A percentile compares a stretch with the other conserved stretches of the same genome.
Evolutionary conservation across 495 filamentous ascomycete species (phyloP).

Genomic region (Pyrenula massariospora): DNA sequence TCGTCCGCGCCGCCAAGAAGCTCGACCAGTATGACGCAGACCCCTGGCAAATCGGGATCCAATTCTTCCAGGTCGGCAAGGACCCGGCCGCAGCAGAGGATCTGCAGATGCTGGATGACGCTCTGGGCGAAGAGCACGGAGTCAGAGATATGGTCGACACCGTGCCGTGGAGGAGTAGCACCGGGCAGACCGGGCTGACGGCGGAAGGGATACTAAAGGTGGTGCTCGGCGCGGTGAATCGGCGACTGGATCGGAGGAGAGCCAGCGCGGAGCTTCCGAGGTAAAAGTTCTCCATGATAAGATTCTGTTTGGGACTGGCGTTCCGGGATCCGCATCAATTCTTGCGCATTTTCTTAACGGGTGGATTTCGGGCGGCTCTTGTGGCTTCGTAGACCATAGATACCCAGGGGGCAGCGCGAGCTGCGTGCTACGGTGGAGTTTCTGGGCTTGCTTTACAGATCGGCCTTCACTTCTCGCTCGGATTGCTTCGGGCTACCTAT

Average conservation of each 20-base stretch:
- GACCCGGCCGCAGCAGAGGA: constrained; percentile 52
- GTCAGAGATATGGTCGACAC: constrained; percentile 92
- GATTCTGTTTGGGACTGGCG: too few species aligned
- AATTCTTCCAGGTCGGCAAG: constrained; percentile 92
- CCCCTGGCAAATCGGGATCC: constrained; percentile 82
- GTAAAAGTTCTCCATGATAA: background rate
- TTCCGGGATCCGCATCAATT: too few species aligned
- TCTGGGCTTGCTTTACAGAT: too few species aligned
- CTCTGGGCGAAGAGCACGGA: constrained; percentile 40
- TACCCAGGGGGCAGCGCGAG: too few species aligned
- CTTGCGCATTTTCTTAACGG: too few species aligned
- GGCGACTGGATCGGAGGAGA: constrained; percentile 40
- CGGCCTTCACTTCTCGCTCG: too few species aligned
- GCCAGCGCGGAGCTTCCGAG: background rate
- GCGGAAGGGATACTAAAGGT: constrained; percentile 71
- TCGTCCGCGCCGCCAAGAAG: constrained; percentile 53
- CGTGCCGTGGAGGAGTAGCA: constrained; percentile 52
- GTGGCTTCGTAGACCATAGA: too few species aligned
- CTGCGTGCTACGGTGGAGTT: too few species aligned
- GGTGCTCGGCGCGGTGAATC: constrained; percentile 66
- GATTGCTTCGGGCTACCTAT: too few species aligned
- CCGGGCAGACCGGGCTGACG: constrained; percentile 26
- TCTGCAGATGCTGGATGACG: constrained; percentile 70
- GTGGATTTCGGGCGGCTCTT: too few species aligned
- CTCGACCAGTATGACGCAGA: constrained; percentile 64